Evolutionary conservation across 495 filamentous ascomycete genomes (phyloP).

Genomic region (Staphylotrichum longicolle): DNA sequence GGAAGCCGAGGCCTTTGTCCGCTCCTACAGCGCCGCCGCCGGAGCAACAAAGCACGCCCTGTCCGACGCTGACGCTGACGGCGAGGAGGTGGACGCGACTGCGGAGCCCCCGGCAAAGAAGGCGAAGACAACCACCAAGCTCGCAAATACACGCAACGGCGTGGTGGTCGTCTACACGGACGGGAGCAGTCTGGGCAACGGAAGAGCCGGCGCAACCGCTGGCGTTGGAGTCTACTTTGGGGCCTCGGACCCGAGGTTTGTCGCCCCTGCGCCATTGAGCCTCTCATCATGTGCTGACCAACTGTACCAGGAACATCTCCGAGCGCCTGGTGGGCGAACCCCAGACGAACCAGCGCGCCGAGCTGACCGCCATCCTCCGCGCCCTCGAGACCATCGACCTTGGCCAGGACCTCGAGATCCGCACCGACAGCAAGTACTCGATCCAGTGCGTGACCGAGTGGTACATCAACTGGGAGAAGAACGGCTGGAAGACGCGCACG

Average conservation of each 20-base stretch:
- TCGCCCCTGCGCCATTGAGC: not conserved
- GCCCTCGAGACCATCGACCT: slow-evolving; percentile 66
- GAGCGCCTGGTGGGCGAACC: slow-evolving; percentile 69
- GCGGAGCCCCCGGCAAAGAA: slow-evolving; percentile 55
- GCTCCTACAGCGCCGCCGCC: slow-evolving; percentile 42
- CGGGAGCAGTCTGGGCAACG: slow-evolving; percentile 79
- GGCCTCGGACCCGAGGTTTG: slow-evolving; percentile 65
- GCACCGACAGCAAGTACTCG: slow-evolving; percentile 80
- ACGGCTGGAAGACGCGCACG: slow-evolving; percentile 72
- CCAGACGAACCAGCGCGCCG: slow-evolving; percentile 94
- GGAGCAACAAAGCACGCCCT: slow-evolving; percentile 31
- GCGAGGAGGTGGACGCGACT: slow-evolving; percentile 22
- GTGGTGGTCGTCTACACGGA: slow-evolving; percentile 80
- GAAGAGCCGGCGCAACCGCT: slow-evolving; percentile 64
- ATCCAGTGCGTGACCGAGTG: slow-evolving; percentile 89
- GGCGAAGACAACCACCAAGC: slow-evolving; percentile 48
- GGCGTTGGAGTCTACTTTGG: slow-evolving; percentile 91
- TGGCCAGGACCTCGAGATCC: slow-evolving; percentile 62
- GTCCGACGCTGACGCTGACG: slow-evolving; percentile 34
- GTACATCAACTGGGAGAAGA: slow-evolving; percentile 74
- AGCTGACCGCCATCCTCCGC: slow-evolving; percentile 82
- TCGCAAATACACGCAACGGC: slow-evolving; percentile 17
- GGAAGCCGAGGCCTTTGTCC: slow-evolving; percentile 63
- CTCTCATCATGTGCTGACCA: not conserved
- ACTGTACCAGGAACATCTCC: slow-evolving; percentile 61